Evolutionary conservation across 352 stramenopile genomes (phyloP), one percentile per base, ranked within the genome.

Genomic region (Phytopythium vexans): DNA sequence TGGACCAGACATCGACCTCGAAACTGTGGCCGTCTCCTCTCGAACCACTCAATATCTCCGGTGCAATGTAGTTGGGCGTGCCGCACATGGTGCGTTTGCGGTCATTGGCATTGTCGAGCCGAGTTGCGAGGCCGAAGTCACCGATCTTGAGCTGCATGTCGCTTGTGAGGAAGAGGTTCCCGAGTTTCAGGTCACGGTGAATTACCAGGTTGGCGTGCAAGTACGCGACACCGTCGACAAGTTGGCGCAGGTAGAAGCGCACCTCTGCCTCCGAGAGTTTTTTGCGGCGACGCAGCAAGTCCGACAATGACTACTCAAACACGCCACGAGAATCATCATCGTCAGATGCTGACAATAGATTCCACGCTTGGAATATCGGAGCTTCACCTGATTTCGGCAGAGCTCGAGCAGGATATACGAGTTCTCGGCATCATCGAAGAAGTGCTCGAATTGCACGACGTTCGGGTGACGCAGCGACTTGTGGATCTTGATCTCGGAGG

Each of bases 401-500:
- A 99, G 74, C 66, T 99, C 96, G 0, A 99, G 74, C 36, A 99
- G 70, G 39, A 99, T 98, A 70, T 99, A 99, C 50, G 92, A 93
- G 60, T 99, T 98, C 35, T 95, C 80, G 21, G 87, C 73, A 70
- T 99, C 97, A 64, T 99, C 97, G 70, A 99, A 99, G 67, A 97
- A 99, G 52, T 98, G 95, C 49, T 99, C 95, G 67, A 99, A 99
- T 62, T 97, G 87, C 27, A 98, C 97, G 54, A 99, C 76, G 51
- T 98, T 82, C 10, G 75, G 66, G 62, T 99, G 97, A 50, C 96
- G 88, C 49, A 99, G 82, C 21, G 83, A 89, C 51, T 97, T 90
- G 82, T 99, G 97, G 64, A 99, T 99, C 70, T 98, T 98, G 71
- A 99, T 99, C 67, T 99, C 97, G 14, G 92, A 97, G 38, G 82